These are phyloP conservation scores for Kwoniella sp. DNA, from an alignment of 768 basidiomycete genomes.

Conservation along the genomic window DNA sequence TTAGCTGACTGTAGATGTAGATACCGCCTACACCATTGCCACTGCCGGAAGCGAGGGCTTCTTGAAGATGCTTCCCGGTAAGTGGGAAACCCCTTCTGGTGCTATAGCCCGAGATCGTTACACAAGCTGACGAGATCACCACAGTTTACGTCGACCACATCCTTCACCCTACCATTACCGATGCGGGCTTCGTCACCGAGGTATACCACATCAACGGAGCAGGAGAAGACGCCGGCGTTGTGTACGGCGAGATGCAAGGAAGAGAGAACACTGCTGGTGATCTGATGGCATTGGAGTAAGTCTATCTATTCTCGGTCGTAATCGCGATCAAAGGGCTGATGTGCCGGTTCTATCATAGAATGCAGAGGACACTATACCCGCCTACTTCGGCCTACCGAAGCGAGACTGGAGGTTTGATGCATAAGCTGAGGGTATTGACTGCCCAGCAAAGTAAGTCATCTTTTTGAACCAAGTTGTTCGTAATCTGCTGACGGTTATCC, in stretches of 20 bases:
- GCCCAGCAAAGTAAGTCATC: constrained; percentile 76
- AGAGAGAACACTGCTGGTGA: constrained; percentile 90
- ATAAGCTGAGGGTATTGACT: constrained; percentile 78
- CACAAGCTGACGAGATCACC: constrained; percentile 1
- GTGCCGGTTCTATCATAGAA: constrained; percentile 58
- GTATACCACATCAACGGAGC: constrained; percentile 91
- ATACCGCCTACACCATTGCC: constrained; percentile 92
- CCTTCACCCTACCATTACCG: constrained; percentile 89
- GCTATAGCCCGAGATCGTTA: background rate
- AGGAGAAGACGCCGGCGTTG: constrained; percentile 91
- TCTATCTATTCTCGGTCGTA: background rate
- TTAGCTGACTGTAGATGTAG: constrained; percentile 59
- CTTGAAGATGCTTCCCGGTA: constrained; percentile 57
- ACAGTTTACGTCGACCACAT: constrained; percentile 93
- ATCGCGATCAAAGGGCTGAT: constrained; percentile 6
- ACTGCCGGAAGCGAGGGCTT: constrained; percentile 91
- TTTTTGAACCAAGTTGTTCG: background rate
- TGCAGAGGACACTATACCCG: constrained; percentile 79
- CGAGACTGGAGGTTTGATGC: constrained; percentile 96
- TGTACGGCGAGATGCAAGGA: constrained; percentile 64
- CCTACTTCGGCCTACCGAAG: constrained; percentile 84
- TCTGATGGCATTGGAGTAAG: constrained; percentile 81
- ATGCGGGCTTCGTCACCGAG: constrained; percentile 76
- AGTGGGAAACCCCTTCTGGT: background rate
- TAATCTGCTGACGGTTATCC: constrained; percentile 10